Base-by-base conservation (phyloP, 2,329 filamentous ascomycete genomes). In the Stromatinia cepivora region DNA sequence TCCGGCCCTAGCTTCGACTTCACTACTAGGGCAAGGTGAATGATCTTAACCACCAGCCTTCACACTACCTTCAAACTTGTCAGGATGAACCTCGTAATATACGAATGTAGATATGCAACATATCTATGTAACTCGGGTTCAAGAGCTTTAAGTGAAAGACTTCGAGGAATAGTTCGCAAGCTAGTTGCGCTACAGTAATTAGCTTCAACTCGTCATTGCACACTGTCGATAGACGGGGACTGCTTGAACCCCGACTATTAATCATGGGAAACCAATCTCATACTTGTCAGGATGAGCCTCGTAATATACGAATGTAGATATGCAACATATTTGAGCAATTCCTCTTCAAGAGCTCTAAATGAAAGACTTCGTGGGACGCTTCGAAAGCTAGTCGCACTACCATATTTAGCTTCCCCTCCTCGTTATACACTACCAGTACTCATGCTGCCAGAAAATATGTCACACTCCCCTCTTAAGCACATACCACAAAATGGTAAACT, bases 301-400 rank as follows among this genome's bases (percentile, higher is more conserved):
- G 8, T 0, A 20, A 54, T 20, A 3, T 4, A 8, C 1, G 28
- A 9, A 20, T 54, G 2, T 2, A 31, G 15, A 5, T 4, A 7
- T 31, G 36, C 36, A 39, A 39, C 36, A 39, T 13, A 39, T 39
- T 39, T 39, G 36, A 39, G 11, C 10, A 39, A 39, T 31, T 15
- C 3, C 39, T 42, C 13, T 9, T 31, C 7, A 4, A 17, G 4
- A 9, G 48, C n/a, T 52, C 25, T 10, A 10, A 20, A 9, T 9
- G 25, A 0, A 20, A 54, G 15, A 20, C 2, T 20, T 31, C 13
- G 11, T 20, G 0, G 52, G 31, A 22, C 7, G 7, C 7, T 5
- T 54, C 28, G 28, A 54, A 34, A 34, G 28, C 17, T 11, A 52
- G 11, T 52, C 25, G n/a, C n/a, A 1, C 48, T 7, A 13, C 7